Evolutionary conservation across 164 flowering plant genomes (phyloP).

Genomic region (Aristolochia californica): DNA sequence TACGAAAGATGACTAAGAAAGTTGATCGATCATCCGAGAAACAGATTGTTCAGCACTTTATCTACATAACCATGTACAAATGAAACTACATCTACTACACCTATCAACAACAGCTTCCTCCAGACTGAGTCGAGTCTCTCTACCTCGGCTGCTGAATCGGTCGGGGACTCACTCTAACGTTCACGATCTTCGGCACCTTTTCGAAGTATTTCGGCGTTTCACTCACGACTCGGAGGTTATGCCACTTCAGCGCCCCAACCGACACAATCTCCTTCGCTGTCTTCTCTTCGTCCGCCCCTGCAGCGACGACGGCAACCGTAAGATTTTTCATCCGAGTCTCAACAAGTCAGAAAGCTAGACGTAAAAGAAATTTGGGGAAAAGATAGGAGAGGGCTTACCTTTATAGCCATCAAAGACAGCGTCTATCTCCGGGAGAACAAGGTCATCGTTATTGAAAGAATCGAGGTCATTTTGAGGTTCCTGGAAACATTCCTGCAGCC

Average conservation of each 20-base stretch:
- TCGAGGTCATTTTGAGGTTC: constrained; percentile 34
- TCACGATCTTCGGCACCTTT: constrained; percentile 79
- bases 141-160: constrained; percentile 80
- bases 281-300: constrained; percentile 6
- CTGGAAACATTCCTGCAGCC: constrained; percentile 67
- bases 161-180: constrained; percentile 51
- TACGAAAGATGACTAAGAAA: too few relatives aligned
- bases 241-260: constrained; percentile 40
- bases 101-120: too few relatives aligned
- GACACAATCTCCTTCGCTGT: constrained; percentile 38
- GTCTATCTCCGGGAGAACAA: constrained; percentile 32
- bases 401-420: constrained; percentile 27
- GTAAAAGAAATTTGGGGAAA: neutral
- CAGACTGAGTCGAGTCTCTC: neutral
- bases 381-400: constrained; percentile 13
- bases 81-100: too few relatives aligned
- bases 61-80: too few relatives aligned
- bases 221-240: constrained; percentile 16
- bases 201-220: constrained; percentile 30
- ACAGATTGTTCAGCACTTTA: too few relatives aligned
- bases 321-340: too few relatives aligned
- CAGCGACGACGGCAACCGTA: neutral
- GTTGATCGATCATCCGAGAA: too few relatives aligned
- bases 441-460: constrained; percentile 18
- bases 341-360: too few relatives aligned